A percentile compares a stretch with the other conserved stretches of the same genome.
These are phyloP conservation scores for Citrullus colocynthis DNA, from an alignment of 306 rosid genomes.

Conservation along the genomic window DNA sequence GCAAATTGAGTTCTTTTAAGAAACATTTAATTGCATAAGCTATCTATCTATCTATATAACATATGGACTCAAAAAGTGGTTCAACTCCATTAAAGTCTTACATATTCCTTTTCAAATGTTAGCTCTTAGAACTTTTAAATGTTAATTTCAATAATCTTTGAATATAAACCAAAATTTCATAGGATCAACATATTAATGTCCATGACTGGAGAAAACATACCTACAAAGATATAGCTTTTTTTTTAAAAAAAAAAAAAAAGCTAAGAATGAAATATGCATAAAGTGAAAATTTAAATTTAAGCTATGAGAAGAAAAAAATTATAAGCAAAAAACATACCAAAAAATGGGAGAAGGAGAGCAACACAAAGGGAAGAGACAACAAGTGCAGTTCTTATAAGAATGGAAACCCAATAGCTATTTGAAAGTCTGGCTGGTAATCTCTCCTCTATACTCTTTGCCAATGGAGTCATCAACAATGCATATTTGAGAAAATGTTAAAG, in stretches of 20 bases:
- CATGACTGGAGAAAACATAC: no score
- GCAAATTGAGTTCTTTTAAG: not conserved
- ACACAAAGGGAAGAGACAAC: slow-evolving; percentile 51
- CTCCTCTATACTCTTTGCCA: slow-evolving; percentile 76
- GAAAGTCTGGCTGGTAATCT: slow-evolving; percentile 38
- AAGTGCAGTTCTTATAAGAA: slow-evolving; percentile 55
- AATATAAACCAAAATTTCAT: no score
- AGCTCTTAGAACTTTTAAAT: no score
- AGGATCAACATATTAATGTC: no score
- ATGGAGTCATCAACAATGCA: slow-evolving; percentile 72
- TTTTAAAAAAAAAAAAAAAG: no score
- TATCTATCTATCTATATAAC: no score
- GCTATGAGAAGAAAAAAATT: not conserved
- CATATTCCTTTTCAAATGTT: no score
- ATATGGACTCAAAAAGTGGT: no score
- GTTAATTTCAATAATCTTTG: no score
- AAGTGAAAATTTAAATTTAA: not conserved
- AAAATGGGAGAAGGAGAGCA: slow-evolving; percentile 67
- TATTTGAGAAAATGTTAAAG: slow-evolving; percentile 43
- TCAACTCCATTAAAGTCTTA: no score
- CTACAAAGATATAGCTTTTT: no score
- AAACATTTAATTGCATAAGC: not conserved
- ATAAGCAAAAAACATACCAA: slow-evolving; percentile 25
- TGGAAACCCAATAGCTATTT: slow-evolving; percentile 40
- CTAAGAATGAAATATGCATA: no score